Evolutionary conservation across 768 basidiomycete genomes (phyloP).

Genomic region (Rhizopogon vinicolor): DNA sequence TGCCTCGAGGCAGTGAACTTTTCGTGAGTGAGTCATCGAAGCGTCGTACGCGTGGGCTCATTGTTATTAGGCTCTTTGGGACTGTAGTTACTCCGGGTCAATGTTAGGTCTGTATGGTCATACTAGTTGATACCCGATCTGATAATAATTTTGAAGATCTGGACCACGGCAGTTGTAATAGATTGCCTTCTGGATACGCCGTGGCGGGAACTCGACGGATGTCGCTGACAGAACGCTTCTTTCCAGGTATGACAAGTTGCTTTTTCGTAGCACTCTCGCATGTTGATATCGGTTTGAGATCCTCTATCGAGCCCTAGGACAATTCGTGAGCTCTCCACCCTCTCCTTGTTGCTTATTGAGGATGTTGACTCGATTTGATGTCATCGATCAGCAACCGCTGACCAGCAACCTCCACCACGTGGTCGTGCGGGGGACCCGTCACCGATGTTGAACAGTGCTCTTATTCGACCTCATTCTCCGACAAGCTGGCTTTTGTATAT

Average conservation of each 20-base stretch:
- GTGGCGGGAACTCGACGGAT: too few species aligned
- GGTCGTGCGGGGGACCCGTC: not conserved
- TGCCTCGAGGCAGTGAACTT: constrained; percentile 20
- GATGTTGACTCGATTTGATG: not conserved
- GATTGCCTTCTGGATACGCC: not conserved
- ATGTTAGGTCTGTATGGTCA: constrained; percentile 15
- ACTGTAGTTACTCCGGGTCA: constrained; percentile 23
- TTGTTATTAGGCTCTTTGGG: constrained; percentile 21
- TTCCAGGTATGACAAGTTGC: not conserved
- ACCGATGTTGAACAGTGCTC: not conserved
- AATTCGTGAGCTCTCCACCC: too few species aligned
- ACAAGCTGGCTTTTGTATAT: constrained; percentile 1
- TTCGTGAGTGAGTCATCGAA: constrained; percentile 17
- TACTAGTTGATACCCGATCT: not conserved
- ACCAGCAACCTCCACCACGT: not conserved
- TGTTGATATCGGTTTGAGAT: not conserved
- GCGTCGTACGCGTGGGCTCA: not conserved
- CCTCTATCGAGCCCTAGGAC: not conserved
- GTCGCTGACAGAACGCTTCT: too few species aligned
- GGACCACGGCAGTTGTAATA: constrained; percentile 19
- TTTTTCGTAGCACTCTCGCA: not conserved
- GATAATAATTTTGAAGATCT: constrained; percentile 12
- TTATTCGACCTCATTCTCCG: not conserved
- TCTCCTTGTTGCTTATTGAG: too few species aligned
- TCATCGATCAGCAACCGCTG: not conserved